A percentile compares a stretch with the other conserved stretches of the same genome.
Conservation (phyloP, 306 rosid genomes). For the Spatholobus suberectus region DNA sequence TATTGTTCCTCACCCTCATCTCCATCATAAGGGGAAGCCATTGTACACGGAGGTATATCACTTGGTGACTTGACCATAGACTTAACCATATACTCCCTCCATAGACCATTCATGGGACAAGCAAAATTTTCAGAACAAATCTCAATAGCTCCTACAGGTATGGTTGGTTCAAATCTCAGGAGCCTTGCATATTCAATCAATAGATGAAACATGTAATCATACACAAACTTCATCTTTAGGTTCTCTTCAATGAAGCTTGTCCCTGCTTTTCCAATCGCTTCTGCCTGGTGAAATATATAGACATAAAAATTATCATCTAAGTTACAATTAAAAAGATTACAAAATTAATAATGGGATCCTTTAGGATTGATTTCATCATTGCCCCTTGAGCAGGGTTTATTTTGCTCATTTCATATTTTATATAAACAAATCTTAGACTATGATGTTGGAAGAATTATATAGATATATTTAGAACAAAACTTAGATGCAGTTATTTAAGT, state of each 20-base stretch:
- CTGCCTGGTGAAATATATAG: constrained; percentile 35
- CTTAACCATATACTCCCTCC: constrained; percentile 36
- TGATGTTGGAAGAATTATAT: not conserved
- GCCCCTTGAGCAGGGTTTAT: not conserved
- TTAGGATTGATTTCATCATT: not conserved
- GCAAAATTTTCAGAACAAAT: constrained; percentile 40
- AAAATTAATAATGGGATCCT: not conserved
- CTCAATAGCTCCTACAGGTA: constrained; percentile 42
- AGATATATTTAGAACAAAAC: not conserved
- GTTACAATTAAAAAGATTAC: not conserved
- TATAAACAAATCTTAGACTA: constrained; percentile 4
- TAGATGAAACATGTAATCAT: constrained; percentile 53
- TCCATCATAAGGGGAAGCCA: constrained; percentile 32
- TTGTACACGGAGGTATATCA: constrained; percentile 36
- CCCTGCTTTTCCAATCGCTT: constrained; percentile 46
- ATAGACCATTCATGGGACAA: not conserved
- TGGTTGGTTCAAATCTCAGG: constrained; percentile 43
- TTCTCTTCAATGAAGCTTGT: constrained; percentile 41
- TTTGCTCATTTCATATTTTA: not conserved
- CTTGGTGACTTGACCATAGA: constrained; percentile 45
- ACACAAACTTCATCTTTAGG: constrained; percentile 50
- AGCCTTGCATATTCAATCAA: constrained; percentile 52
- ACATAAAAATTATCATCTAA: not conserved
- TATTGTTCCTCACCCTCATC: not conserved
- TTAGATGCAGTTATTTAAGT: too few species aligned